Base-by-base conservation (phyloP, 768 basidiomycete genomes). In the Trichaptum fuscoviolaceum region DNA sequence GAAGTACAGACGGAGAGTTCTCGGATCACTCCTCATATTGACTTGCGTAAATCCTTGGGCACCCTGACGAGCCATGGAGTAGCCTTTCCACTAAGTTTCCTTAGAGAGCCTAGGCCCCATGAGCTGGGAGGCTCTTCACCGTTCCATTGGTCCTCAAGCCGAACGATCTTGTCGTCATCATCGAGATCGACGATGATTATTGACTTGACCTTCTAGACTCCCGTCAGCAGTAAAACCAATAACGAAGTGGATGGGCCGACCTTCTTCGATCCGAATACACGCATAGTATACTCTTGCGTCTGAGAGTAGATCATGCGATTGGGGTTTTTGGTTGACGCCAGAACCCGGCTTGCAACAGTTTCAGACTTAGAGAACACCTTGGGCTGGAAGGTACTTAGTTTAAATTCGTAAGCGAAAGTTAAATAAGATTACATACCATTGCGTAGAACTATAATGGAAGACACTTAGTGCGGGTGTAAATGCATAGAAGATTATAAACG, bases 101-200 rank as follows among this genome's bases (percentile, higher is more conserved):
- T 82, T 63, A 89, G 74, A 36, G 81, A 73, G 42, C 79, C 72
- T 12, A 82, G 76, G 25, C 84, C 85, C 72, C 79, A 84, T 67
- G 80, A 75, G 0, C 77, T 79, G 20, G 87, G 83, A 25, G 82
- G 75, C 20, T 84, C 81, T 58, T 83, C 78, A 26, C 88, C 88
- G 57, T 81, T 74, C 84, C 88, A 86, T 69, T 86, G 83, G 67
- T 90, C 87, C 35, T 83, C 78, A 66, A 90, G 73, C 34, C 79
- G 79, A 5, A 81, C 75, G 62, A 91, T 89, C 76, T 82, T 87
- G 66, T 87, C 83, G 60, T 87, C 76, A 4, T 87, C 86, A 71
- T 90, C 88, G 64, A 91, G 74, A 67, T 90, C 87, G 5, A 90
- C 84, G 9, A 82, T 73, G 25, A 90, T 78, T 36, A 90, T 80